Evolutionary conservation across 2,329 filamentous ascomycete genomes (phyloP), one percentile per base, ranked within the genome.

Genomic region (Calonectria pseudoreteaudii): DNA sequence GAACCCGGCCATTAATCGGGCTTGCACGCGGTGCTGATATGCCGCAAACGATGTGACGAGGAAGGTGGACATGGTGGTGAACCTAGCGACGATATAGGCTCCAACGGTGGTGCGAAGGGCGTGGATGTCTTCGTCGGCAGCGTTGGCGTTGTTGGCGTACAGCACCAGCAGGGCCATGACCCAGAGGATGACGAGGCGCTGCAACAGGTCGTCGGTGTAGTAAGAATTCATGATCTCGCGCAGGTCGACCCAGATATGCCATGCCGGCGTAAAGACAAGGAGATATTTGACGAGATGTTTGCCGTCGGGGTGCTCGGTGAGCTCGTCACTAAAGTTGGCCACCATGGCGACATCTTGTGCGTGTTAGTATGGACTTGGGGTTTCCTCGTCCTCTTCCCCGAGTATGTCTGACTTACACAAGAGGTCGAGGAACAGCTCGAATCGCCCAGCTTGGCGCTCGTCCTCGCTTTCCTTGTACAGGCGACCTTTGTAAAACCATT

Each of bases 221-320:
- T 87, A 89, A 10, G 86, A 87, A 79, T 89, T 89, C 86, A 89
- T 88, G 70, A 88, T 81, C 79, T 88, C 87, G 73, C 87, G 85
- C 23, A 88, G 81, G 73, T 89, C 87, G 50, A 83, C 84, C 87
- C 87, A 89, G 64, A 88, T 86, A 73, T 89, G 85, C 87, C 87
- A 88, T 70, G 87, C 86, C 13, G 86, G 86, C 10, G 86, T 82
- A 47, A 88, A 86, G 47, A 88, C 86, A 56, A 89, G 83, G 34
- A 89, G 82, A 77, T 88, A 89, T 79, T 88, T 88, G 67, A 85
- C 85, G 7, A 88, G 82, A 41, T 86, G 84, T 26, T 80, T 79
- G 28, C 86, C 86, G 31, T 86, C 82, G 11, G 87, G 84, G 60
- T 88, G 81, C 72, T 89, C 87, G 31, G 85, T 85, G 20, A 89